Percentiles rank a stretch among this genome's conserved stretches.
Evolutionary conservation across 176 grass and related monocot species (phyloP).

Genomic region (sorghum (Sorghum bicolor)): DNA sequence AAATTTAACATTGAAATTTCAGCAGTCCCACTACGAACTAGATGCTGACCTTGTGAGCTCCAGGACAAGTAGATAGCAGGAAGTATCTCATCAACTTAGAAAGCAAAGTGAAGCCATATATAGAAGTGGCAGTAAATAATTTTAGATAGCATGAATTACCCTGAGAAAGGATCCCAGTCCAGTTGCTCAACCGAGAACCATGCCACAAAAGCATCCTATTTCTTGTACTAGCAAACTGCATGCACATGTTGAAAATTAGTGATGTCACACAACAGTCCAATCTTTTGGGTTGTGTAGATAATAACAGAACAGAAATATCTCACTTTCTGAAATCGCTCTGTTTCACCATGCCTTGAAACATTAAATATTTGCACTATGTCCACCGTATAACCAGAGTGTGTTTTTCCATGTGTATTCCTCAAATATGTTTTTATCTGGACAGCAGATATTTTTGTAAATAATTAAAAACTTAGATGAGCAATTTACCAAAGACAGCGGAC

Average conservation of each 20-base stretch:
- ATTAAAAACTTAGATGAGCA: slow-evolving; percentile 9
- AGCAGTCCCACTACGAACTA: background rate
- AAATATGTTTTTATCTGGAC: slow-evolving; percentile 84
- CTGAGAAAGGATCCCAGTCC: slow-evolving; percentile 92
- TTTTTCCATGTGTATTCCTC: slow-evolving; percentile 79
- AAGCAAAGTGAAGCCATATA: slow-evolving; percentile 6
- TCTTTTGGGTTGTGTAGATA: slow-evolving; percentile 17
- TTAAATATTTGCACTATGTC: slow-evolving; percentile 89
- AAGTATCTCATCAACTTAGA: slow-evolving; percentile 1
- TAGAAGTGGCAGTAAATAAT: background rate
- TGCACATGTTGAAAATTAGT: slow-evolving; percentile 13
- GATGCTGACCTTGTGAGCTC: background rate
- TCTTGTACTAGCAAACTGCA: slow-evolving; percentile 66
- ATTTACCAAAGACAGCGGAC: slow-evolving; percentile 8
- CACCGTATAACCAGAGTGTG: slow-evolving; percentile 71
- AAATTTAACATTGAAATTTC: background rate
- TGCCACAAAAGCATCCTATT: slow-evolving; percentile 99
- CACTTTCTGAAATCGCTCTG: slow-evolving; percentile 71
- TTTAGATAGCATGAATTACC: slow-evolving; percentile 41
- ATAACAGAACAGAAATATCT: slow-evolving; percentile 5
- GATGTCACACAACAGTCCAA: background rate
- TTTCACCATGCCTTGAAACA: slow-evolving; percentile 73
- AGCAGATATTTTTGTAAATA: slow-evolving; percentile 1
- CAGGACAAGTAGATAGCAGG: background rate
- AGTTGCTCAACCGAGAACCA: slow-evolving; percentile 91